Percentiles rank a stretch among this genome's conserved stretches.
These are phyloP conservation scores for Arthrobotrys sinensis DNA, from an alignment of 2,329 filamentous ascomycete species.

Conservation along the genomic window DNA sequence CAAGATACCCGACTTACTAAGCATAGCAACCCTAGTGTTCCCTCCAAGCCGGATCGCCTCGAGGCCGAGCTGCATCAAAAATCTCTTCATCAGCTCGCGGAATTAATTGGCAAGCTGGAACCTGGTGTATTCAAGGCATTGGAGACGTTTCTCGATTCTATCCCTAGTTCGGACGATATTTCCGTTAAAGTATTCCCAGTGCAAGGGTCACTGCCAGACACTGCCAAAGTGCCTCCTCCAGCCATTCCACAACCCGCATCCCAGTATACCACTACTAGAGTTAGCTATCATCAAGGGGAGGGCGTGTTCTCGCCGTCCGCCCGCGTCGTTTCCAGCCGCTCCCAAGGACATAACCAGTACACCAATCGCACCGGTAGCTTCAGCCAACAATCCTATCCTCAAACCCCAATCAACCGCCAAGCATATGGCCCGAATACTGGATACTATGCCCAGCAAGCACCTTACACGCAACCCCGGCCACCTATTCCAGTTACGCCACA, in stretches of 20 bases:
- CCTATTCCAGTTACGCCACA: conserved; percentile 37
- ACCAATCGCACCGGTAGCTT: conserved; percentile 41
- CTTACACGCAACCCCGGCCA: conserved; percentile 48
- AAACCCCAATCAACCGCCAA: conserved; percentile 38
- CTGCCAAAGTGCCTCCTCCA: conserved; percentile 36
- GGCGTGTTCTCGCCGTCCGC: conserved; percentile 39
- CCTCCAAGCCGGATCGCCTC: conserved; percentile 31
- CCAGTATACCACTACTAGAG: conserved; percentile 40
- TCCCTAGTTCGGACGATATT: neutral
- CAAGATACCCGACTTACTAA: conserved; percentile 33
- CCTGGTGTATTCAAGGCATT: conserved; percentile 33
- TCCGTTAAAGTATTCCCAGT: neutral
- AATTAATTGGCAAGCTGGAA: conserved; percentile 36
- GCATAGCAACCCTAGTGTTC: conserved; percentile 12
- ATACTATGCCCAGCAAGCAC: conserved; percentile 33
- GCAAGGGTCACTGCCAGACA: conserved; percentile 40
- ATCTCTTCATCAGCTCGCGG: neutral
- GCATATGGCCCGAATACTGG: conserved; percentile 27
- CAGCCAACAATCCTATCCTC: conserved; percentile 42
- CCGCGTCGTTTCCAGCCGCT: conserved; percentile 41
- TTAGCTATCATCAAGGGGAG: conserved; percentile 41
- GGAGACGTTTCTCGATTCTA: conserved; percentile 10
- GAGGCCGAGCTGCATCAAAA: conserved; percentile 26
- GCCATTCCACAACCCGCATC: conserved; percentile 34
- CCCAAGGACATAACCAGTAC: conserved; percentile 50